Evolutionary conservation across 306 rosid genomes (phyloP).

Genomic region (Astragalus membranaceus): DNA sequence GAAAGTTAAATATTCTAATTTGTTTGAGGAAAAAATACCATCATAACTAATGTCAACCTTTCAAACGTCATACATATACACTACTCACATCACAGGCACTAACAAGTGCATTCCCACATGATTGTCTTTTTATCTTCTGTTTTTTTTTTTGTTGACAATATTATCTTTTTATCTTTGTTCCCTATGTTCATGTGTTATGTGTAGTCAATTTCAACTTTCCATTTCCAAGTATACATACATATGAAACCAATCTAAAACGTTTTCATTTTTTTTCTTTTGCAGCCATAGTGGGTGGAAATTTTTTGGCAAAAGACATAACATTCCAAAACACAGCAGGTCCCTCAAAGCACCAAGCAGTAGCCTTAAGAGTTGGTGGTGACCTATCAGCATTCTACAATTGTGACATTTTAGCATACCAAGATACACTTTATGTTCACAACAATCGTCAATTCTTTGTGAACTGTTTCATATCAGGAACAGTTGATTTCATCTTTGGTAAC

Average conservation of each 20-base stretch:
- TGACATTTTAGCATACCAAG: conserved; percentile 77
- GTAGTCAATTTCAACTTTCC: not conserved
- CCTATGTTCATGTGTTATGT: not conserved
- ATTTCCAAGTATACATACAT: not conserved
- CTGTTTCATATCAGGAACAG: conserved; percentile 60
- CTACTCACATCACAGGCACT: not conserved
- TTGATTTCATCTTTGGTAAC: conserved; percentile 88
- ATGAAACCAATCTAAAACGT: not conserved
- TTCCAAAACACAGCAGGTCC: conserved; percentile 91
- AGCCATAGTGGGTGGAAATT: conserved; percentile 70
- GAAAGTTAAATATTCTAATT: not conserved
- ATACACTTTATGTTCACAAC: conserved; percentile 85
- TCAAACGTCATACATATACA: too few relatives aligned
- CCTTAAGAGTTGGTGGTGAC: conserved; percentile 80
- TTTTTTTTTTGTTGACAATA: too few relatives aligned
- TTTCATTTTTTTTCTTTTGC: conserved; percentile 6
- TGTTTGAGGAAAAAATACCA: not conserved
- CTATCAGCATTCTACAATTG: conserved; percentile 75
- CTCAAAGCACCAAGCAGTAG: conserved; percentile 93
- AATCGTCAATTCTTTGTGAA: conserved; percentile 68
- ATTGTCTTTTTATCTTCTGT: not conserved
- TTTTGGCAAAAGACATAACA: conserved; percentile 66
- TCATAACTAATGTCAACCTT: not conserved
- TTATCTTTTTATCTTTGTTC: too few relatives aligned
- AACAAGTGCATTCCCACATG: not conserved